Conservation (phyloP, 2,329 filamentous ascomycete species). For the Juglanconis sp. region DNA sequence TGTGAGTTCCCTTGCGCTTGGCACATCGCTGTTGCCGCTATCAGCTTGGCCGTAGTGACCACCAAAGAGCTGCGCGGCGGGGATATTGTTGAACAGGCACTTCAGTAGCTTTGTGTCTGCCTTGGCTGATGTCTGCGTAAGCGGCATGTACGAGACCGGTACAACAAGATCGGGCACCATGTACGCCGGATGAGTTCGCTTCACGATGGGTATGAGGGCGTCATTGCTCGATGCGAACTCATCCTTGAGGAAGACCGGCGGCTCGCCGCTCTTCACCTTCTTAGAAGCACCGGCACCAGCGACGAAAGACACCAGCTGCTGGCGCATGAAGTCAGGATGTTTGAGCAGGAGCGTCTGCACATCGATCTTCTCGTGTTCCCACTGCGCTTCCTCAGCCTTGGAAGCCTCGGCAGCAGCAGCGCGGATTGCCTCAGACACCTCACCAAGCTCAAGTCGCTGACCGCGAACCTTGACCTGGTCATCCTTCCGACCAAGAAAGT, state of each 20-base stretch:
- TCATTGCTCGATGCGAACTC: conserved; percentile 1
- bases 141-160: conserved; percentile 21
- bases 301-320: conserved; percentile 18
- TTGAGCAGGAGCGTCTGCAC: no score
- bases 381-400: background rate
- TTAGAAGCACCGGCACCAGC: conserved; percentile 8
- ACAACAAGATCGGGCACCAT: conserved; percentile 22
- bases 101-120: conserved; percentile 18
- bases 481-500: conserved; percentile 22
- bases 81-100: conserved; percentile 1
- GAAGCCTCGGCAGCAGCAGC: conserved; percentile 13
- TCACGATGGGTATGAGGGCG: no score
- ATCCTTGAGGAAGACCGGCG: background rate
- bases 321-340: conserved; percentile 1
- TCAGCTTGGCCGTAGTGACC: no score
- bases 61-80: background rate
- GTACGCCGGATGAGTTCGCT: conserved; percentile 14
- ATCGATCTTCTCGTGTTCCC: no score
- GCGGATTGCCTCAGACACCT: conserved; percentile 18
- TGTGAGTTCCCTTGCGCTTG: no score
- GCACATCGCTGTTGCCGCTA: no score
- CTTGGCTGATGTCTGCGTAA: conserved; percentile 21
- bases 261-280: conserved; percentile 5
- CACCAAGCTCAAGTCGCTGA: conserved; percentile 18
- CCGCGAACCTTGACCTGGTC: conserved; percentile 19